Percentiles rank a stretch among this genome's conserved stretches.
phyloP scores from a whole-genome alignment of 106 monocot species.

The Ottelia alismoides region DNA sequence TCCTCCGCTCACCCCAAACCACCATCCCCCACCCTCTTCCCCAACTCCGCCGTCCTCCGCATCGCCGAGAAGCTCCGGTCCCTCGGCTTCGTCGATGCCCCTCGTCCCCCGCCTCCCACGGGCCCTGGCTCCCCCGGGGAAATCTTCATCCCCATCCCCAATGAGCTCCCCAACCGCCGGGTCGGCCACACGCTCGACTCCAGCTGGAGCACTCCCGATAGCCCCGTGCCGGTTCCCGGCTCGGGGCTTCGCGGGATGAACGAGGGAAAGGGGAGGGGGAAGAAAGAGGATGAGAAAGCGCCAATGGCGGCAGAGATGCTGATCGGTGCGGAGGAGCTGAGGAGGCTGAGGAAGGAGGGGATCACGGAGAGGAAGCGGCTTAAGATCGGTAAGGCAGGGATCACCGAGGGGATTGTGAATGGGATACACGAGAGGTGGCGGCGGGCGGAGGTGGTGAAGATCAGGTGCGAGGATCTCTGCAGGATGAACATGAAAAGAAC shows the following conservation, averaged over 20 bases:
- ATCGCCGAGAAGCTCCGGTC: constrained; percentile 95
- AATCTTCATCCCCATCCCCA: constrained; percentile 75
- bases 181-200: constrained; percentile 75
- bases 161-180: constrained; percentile 47
- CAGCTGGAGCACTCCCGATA: constrained; percentile 76
- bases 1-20: not conserved
- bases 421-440: constrained; percentile 97
- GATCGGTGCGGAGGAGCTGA: constrained; percentile 39
- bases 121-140: constrained; percentile 43
- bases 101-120: not conserved
- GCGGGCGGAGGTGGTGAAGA: constrained; percentile 73
- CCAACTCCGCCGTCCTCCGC: constrained; percentile 55
- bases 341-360: constrained; percentile 44
- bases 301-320: constrained; percentile 62
- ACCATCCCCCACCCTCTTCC: constrained; percentile 11
- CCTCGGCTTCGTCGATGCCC: constrained; percentile 57
- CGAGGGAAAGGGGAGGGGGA: constrained; percentile 9
- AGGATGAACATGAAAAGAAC: constrained; percentile 95
- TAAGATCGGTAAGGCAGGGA: constrained; percentile 83
- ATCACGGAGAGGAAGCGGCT: constrained; percentile 39
- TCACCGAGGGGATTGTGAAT: constrained; percentile 94
- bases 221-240: constrained; percentile 59
- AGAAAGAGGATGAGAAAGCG: not conserved
- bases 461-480: constrained; percentile 76
- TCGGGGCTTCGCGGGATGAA: constrained; percentile 28